A percentile compares a stretch with the other conserved stretches of the same genome.
Evolutionary conservation across 108 stramenopile species (phyloP).

Genomic region (Chaetoceros tenuissimus): DNA sequence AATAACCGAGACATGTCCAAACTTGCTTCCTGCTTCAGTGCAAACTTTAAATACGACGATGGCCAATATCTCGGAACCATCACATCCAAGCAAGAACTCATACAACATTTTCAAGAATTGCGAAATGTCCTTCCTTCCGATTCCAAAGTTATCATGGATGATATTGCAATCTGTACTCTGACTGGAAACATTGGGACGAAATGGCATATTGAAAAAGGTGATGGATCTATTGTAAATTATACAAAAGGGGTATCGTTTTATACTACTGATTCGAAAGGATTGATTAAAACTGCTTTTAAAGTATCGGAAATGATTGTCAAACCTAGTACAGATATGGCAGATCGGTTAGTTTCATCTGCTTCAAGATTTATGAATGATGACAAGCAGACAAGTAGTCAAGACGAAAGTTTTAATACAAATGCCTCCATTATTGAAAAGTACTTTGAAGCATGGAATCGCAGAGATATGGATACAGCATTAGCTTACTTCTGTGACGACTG

Average conservation of each 20-base stretch:
- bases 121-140: background rate
- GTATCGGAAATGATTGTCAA: conserved; percentile 16
- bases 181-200: background rate
- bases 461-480: conserved; percentile 46
- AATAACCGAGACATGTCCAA: too few relatives aligned
- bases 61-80: conserved; percentile 8
- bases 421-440: conserved; percentile 31
- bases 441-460: conserved; percentile 56
- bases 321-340: conserved; percentile 3
- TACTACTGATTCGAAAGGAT: conserved; percentile 3
- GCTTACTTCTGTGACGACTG: conserved; percentile 36
- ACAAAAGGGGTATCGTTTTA: conserved; percentile 15
- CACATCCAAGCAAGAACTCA: conserved; percentile 2
- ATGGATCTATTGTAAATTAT: background rate
- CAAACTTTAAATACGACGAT: conserved; percentile 7
- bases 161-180: conserved; percentile 1
- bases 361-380: background rate
- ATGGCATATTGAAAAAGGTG: conserved; percentile 2
- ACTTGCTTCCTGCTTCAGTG: too few relatives aligned
- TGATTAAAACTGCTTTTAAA: conserved; percentile 8
- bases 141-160: background rate
- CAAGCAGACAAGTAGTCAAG: background rate
- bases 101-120: conserved; percentile 3
- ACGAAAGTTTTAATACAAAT: too few relatives aligned
- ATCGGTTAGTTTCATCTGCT: conserved; percentile 6